Evolutionary conservation across 148 eudicot species (phyloP).

Genomic region (Rhododendron ferrugineum): DNA sequence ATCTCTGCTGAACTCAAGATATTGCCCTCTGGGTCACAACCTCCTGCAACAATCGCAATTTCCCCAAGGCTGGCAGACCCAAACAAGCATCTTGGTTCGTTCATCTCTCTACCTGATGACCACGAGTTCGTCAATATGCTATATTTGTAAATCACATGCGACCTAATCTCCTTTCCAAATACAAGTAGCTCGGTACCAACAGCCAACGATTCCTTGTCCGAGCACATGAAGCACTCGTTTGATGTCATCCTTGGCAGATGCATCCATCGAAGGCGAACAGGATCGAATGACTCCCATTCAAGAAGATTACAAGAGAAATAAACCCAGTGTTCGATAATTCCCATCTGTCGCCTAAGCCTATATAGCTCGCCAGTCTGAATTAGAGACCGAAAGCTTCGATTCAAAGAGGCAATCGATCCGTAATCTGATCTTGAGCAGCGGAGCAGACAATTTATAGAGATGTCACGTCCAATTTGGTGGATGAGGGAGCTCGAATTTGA

Average conservation of each 20-base stretch:
- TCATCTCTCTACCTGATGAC: conserved; percentile 17
- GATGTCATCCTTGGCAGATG: conserved; percentile 19
- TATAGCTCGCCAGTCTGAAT: conserved; percentile 21
- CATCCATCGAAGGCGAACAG: conserved; percentile 18
- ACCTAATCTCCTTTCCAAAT: conserved; percentile 18
- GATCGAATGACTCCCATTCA: conserved; percentile 25
- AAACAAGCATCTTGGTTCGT: conserved; percentile 19
- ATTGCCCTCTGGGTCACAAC: conserved; percentile 23
- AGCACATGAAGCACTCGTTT: conserved; percentile 22
- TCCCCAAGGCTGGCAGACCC: conserved; percentile 22
- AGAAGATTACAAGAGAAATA: conserved; percentile 22
- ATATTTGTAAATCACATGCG: conserved; percentile 17
- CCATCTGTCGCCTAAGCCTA: conserved; percentile 17
- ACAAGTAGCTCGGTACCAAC: conserved; percentile 26
- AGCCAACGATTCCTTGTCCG: conserved; percentile 24
- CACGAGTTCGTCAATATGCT: conserved; percentile 21
- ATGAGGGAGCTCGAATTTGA: conserved; percentile 14
- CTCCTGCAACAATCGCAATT: conserved; percentile 21
- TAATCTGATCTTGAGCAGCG: conserved; percentile 21
- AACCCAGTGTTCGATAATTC: conserved; percentile 21
- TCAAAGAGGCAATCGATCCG: conserved; percentile 18
- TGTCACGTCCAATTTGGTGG: conserved; percentile 15
- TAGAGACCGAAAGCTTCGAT: conserved; percentile 12
- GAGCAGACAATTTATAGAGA: conserved; percentile 19
- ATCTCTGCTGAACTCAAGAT: conserved; percentile 26